Evolutionary conservation across 441 rosid species (phyloP), one percentile per base, ranked within the genome.

Genomic region (Corymbia calophylla): DNA sequence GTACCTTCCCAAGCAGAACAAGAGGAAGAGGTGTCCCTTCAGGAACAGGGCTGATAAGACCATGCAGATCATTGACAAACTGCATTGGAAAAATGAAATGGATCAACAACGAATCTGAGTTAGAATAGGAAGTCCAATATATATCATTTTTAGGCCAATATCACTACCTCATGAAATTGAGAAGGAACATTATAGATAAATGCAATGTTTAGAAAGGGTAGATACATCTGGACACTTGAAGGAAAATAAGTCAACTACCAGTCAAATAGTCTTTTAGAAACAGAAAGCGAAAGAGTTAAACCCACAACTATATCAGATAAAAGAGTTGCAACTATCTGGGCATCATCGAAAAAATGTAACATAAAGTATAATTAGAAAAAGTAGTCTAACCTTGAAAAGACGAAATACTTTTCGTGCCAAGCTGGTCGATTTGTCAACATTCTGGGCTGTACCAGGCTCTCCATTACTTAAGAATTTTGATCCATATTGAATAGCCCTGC

Each of bases 331-430:
- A 39, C 25, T 39, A 39, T 73, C 17, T 13, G 16, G 39, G 84
- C 84, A 73, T 73, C 35, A 31, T 11, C 3, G 11, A 81, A 70
- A 84, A 89, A 58, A 66, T 47, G 23, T 47, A 53, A 56, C 39
- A 64, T 58, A 32, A 88, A 88, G 17, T 49, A 55, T 16, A 18
- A 88, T n/a, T 88, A 44, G 58, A 21, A 62, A 82, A 15, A 35
- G 44, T 80, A 73, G 86, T 32, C 86, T 53, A 84, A 97, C 99
- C 99, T 97, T 98, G 89, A 97, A 95, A 89, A 98, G 97, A 88
- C 99, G 99, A 90, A 97, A 98, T 87, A 98, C 99, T 95, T 97
- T 98, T 88, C 99, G 90, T 31, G 99, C 99, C 95, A 97, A 92
- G 93, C 99, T 98, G 87, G 99, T 98, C 44, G 97, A 92, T 89